Percentiles rank a stretch among this genome's conserved stretches.
Conservation (phyloP, 768 basidiomycete species). For the Tubosaeta sp. region DNA sequence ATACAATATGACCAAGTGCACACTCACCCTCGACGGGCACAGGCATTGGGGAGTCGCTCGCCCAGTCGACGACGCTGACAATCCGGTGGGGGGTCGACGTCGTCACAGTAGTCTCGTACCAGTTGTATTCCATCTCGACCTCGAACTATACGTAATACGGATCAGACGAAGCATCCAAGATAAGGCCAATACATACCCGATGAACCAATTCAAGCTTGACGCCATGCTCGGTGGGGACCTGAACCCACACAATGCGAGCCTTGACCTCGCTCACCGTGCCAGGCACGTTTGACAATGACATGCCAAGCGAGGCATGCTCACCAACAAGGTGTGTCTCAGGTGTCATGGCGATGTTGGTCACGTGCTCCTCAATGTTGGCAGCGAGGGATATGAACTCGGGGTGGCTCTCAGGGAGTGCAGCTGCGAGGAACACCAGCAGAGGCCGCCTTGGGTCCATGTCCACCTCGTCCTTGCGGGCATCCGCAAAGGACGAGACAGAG, state of each 20-base stretch:
- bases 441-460: slow-evolving; percentile 45
- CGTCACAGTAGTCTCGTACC: slow-evolving; percentile 90
- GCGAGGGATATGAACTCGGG: slow-evolving; percentile 42
- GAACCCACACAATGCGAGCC: slow-evolving; percentile 73
- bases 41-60: slow-evolving; percentile 57
- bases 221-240: slow-evolving; percentile 66
- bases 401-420: slow-evolving; percentile 53
- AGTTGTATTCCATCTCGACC: slow-evolving; percentile 92
- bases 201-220: slow-evolving; percentile 70
- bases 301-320: slow-evolving; percentile 36
- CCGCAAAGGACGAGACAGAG: slow-evolving; percentile 3
- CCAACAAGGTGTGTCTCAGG: slow-evolving; percentile 45
- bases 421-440: slow-evolving; percentile 75
- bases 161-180: not conserved
- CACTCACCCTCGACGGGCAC: slow-evolving; percentile 12
- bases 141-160: slow-evolving; percentile 53
- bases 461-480: slow-evolving; percentile 24
- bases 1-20: not conserved
- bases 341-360: slow-evolving; percentile 45
- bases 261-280: slow-evolving; percentile 79
- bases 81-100: slow-evolving; percentile 70
- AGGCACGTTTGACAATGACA: slow-evolving; percentile 45
- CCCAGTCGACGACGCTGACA: slow-evolving; percentile 93
- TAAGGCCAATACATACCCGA: slow-evolving; percentile 12
- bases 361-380: slow-evolving; percentile 45